Base-by-base conservation (phyloP, 1,284 basidiomycete genomes). In the Leccinum insigne region DNA sequence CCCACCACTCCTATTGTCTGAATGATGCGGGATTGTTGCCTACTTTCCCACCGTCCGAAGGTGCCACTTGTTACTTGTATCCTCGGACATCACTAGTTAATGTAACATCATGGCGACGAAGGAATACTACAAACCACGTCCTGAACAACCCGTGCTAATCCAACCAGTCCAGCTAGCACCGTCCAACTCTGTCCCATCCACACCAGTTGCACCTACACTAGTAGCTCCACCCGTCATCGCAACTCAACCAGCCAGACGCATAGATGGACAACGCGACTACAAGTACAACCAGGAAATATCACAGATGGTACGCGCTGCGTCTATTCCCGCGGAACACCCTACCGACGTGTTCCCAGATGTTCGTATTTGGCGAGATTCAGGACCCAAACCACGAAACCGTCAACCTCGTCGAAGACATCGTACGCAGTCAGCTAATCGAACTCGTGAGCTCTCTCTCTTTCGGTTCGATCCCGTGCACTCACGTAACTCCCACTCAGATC, bases 301-400 rank as follows among this genome's bases (percentile, higher is more conserved):
- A 16, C 92, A 93, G 76, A 94, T 93, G 92, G 56, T 58, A 54
- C 21, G 68, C 56, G 6, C 18, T 38, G 7, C 11, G 2, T 10
- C 5, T 8, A 21, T 11, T 16, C 6, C 57, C 32, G 13, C 32
- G 21, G 21, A 23, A 32, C 5, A n/a, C 14, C 7, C 32, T 16
- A 7, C 10, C 38, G 26, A 42, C 9, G 4, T 13, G 29, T 35
- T 10, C 16, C 14, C 60, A 96, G 95, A 95, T 98, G 91, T 98
- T 97, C 74, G 96, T 99, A 57, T 98, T 98, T 77, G 96, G 95
- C 4, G 95, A 97, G 78, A 92, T 98, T 1, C 93, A 95, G 73
- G 94, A 98, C 67, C 94, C 96, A 0, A 86, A 91, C 63, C 83
- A 86, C 7, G 94, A 96, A 64, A 96, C 96, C 0, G 92, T 96